Conservation (phyloP, 2,329 filamentous ascomycete genomes). For the Penicillium janthinellum region DNA sequence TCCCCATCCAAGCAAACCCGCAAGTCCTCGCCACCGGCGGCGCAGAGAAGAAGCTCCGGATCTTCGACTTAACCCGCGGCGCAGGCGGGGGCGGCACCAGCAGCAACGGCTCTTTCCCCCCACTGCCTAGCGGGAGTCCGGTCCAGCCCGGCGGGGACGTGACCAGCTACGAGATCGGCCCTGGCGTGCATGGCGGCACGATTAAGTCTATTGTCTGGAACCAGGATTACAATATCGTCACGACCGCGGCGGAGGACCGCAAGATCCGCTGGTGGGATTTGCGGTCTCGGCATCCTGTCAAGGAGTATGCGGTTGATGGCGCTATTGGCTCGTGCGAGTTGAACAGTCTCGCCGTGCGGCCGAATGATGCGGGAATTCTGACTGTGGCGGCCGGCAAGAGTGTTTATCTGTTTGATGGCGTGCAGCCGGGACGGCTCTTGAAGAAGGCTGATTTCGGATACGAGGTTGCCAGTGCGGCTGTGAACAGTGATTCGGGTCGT, state of each 20-base stretch:
- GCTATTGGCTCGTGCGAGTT: slow-evolving; percentile 92
- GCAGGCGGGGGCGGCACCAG: slow-evolving; percentile 40
- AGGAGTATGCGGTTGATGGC: slow-evolving; percentile 76
- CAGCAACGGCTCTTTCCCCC: slow-evolving; percentile 43
- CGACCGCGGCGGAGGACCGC: slow-evolving; percentile 89
- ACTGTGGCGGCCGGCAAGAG: slow-evolving; percentile 93
- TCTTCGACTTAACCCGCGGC: slow-evolving; percentile 77
- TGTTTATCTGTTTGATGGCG: slow-evolving; percentile 87
- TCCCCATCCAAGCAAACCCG: slow-evolving; percentile 77
- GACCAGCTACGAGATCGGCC: slow-evolving; percentile 82
- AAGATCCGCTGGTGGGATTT: slow-evolving; percentile 94
- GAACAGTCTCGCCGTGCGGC: slow-evolving; percentile 64
- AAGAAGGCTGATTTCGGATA: slow-evolving; percentile 80
- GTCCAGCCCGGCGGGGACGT: slow-evolving; percentile 43
- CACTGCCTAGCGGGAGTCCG: slow-evolving; percentile 38
- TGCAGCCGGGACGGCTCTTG: slow-evolving; percentile 66
- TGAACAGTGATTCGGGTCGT: slow-evolving; percentile 78
- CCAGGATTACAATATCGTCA: slow-evolving; percentile 79
- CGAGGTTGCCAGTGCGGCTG: slow-evolving; percentile 85
- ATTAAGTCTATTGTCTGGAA: slow-evolving; percentile 99
- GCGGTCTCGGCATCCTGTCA: slow-evolving; percentile 71
- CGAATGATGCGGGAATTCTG: slow-evolving; percentile 70
- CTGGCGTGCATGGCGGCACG: slow-evolving; percentile 77
- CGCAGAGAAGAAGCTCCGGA: slow-evolving; percentile 92
- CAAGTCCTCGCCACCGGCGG: slow-evolving; percentile 86